phyloP scores from a whole-genome alignment of 2,329 filamentous ascomycete genomes.

The Coniochaeta sp. region DNA sequence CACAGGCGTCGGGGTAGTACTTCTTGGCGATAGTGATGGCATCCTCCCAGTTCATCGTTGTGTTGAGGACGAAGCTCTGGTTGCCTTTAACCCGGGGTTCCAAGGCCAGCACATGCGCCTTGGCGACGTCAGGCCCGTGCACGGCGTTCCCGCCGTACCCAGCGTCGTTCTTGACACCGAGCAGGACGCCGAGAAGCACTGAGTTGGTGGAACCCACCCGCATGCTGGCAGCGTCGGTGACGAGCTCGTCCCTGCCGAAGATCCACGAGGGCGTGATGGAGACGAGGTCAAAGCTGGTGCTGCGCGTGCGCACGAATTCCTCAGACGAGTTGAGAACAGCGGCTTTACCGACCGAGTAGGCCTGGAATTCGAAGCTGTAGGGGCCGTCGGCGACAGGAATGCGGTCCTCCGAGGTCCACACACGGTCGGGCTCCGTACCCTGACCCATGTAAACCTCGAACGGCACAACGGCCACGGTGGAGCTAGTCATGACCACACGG shows the following conservation, averaged over 20 bases:
- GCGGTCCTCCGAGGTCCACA: slow-evolving; percentile 2
- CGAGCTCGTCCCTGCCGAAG: slow-evolving; percentile 7
- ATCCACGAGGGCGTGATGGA: slow-evolving; percentile 6
- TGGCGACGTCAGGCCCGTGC: slow-evolving; percentile 5
- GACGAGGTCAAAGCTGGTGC: slow-evolving; percentile 4
- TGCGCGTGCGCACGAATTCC: background rate
- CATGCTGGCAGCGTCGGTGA: background rate
- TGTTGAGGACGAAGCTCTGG: slow-evolving; percentile 1
- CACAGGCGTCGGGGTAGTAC: background rate
- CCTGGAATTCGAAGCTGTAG: slow-evolving; percentile 6
- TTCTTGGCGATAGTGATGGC: background rate
- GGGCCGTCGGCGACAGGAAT: slow-evolving; percentile 1
- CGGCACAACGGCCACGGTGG: slow-evolving; percentile 16
- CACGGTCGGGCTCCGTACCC: background rate
- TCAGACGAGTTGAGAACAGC: slow-evolving; percentile 5
- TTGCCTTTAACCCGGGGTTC: slow-evolving; percentile 1
- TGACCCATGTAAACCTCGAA: slow-evolving; percentile 2
- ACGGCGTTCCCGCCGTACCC: slow-evolving; percentile 4
- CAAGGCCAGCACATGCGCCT: slow-evolving; percentile 4
- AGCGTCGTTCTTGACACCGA: background rate
- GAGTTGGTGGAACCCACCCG: background rate
- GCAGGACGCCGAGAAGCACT: slow-evolving; percentile 3
- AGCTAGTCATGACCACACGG: slow-evolving; percentile 20
- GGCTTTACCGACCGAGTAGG: slow-evolving; percentile 9
- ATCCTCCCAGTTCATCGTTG: background rate